Base-by-base conservation (phyloP, 768 basidiomycete species). In the Leccinum ochraceum region DNA sequence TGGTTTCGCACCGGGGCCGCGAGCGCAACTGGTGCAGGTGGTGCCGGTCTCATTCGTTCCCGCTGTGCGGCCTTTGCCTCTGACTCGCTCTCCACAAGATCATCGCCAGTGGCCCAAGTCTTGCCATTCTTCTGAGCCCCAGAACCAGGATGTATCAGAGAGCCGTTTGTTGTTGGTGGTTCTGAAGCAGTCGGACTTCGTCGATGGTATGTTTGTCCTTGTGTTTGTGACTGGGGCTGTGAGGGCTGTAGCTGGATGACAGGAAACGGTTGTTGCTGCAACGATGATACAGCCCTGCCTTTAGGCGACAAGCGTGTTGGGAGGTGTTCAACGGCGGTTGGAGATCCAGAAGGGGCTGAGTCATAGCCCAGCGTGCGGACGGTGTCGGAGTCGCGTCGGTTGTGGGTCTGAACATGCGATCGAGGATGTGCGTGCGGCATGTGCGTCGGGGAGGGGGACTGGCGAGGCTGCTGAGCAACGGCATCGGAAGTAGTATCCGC, bases 301-400 rank as follows among this genome's bases (percentile, higher is more conserved):
- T 75, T 76, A 4, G 74, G 74, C 16, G 74, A 75, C 24, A 72
- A 36, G 32, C 73, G 72, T 32, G 24, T 59, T 48, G 75, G 73
- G 28, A 71, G 59, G 44, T 68, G 66, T 24, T 86, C 83, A 22
- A 85, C 77, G 4, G 80, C 79, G 1, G 88, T 87, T 1, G 88
- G 88, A 10, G 79, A 80, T 17, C 83, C 82, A n/a, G 76, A 70
- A 24, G 74, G 61, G n/a, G 65, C 69, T 36, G 74, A 51, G 10
- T 75, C 74, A 17, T 75, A 74, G 42, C 78, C 77, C 14, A 76
- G 71, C 7, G 78, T 82, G 50, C 87, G 88, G 30, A 91, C 75
- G 0, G 90, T 92, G 63, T 93, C 90, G 0, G 90, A 92, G 59
- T 92, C 90, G 28, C 85, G 83, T 54, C 90, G 85, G 66, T 78